phyloP scores from a whole-genome alignment of 1,284 basidiomycete genomes.

The Pseudozyma pruni region DNA sequence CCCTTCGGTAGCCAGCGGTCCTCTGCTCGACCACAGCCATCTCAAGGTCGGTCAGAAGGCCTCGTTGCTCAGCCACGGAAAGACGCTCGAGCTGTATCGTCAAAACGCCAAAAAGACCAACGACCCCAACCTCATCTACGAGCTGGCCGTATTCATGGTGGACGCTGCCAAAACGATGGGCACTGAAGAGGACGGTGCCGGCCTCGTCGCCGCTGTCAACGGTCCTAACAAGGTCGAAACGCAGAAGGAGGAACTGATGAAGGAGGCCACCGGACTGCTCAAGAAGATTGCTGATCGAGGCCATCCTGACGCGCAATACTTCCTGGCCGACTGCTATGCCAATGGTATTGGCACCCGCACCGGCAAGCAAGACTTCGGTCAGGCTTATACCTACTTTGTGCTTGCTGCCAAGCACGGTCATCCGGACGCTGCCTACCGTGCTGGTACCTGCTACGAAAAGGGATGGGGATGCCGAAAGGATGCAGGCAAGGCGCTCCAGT shows the following conservation, averaged over 20 bases:
- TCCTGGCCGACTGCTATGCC: constrained; percentile 95
- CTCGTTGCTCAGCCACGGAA: constrained; percentile 89
- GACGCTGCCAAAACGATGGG: constrained; percentile 74
- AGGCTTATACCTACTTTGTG: constrained; percentile 93
- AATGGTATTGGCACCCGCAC: constrained; percentile 89
- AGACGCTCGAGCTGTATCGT: constrained; percentile 94
- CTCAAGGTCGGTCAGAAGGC: constrained; percentile 91
- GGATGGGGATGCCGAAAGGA: constrained; percentile 97
- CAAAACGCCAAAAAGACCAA: constrained; percentile 98
- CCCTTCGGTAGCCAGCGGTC: constrained; percentile 47
- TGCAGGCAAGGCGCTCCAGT: constrained; percentile 88
- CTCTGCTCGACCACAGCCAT: constrained; percentile 88
- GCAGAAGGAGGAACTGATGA: constrained; percentile 75
- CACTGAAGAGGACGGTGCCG: constrained; percentile 29
- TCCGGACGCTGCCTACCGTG: constrained; percentile 92
- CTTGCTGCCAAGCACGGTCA: constrained; percentile 98
- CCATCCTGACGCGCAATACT: constrained; percentile 93
- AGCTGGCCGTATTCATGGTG: constrained; percentile 98
- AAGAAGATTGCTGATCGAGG: constrained; percentile 92
- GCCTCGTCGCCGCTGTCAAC: constrained; percentile 25
- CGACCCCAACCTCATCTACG: constrained; percentile 96
- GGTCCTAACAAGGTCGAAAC: constrained; percentile 40
- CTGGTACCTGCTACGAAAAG: constrained; percentile 97
- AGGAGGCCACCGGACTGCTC: constrained; percentile 87
- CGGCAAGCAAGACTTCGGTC: constrained; percentile 92